Base-by-base conservation (phyloP, 1,139 yeast genomes). In the Pichia sp. region DNA sequence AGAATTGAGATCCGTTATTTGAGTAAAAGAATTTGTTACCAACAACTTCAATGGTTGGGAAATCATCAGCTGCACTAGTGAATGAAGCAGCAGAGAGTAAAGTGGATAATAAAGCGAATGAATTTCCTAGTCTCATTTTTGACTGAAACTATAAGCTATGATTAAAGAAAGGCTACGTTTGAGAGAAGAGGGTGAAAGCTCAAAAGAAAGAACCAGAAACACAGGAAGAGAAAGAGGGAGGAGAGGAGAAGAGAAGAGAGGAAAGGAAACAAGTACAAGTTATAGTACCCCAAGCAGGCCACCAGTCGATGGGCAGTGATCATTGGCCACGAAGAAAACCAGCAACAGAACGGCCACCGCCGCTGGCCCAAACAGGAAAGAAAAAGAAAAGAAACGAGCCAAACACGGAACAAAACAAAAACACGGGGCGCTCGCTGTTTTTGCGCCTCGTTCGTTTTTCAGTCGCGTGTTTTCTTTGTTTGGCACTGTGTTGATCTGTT, bases 21-120 rank as follows among this genome's bases (percentile, higher is more conserved):
- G 82, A 67, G 65, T 64, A 80, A 66, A 72, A 81, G 56, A 82
- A 81, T 63, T 81, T 80, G 70, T 80, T 81, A 42, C 89, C 89
- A 66, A 64, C 64, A 41, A 70, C 65, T 49, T 70, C 75, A 44
- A 72, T 65, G 26, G 74, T 65, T 43, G 77, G 74, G 31, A 55
- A 48, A 30, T 47, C 51, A 27, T 46, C 48, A 5, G 50, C 48
- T n/a, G n/a, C n/a, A n/a, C n/a, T n/a, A 13, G 38, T 21, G 11
- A 39, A 28, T 13, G 46, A 35, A 11, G 50, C 23, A 13, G 48
- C 46, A 15, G n/a, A n/a, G n/a, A n/a, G n/a, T n/a, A 48, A 30
- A 20, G 37, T 13, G n/a, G 31, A 33, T 16, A 50, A 40, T 15
- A 35, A 28, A 33, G 41, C 63, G 37, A 41, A 27, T 25, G 42